Evolutionary conservation across 768 basidiomycete genomes (phyloP).

Genomic region (Pholiota molesta): DNA sequence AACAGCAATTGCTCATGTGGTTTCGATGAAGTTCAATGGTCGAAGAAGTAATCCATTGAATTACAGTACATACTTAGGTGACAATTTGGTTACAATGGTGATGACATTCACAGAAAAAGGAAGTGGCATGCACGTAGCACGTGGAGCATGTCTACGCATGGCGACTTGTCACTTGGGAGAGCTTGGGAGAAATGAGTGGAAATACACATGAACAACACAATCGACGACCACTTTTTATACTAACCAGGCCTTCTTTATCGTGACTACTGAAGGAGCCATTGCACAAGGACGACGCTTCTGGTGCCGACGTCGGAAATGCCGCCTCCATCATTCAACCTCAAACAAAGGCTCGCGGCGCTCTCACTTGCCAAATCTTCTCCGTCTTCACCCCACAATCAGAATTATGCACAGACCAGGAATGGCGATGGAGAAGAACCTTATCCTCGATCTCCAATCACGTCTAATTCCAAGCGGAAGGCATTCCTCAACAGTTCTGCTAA

Average conservation of each 20-base stretch:
- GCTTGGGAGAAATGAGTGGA: no score
- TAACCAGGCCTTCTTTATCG: background rate
- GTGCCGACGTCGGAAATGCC: conserved; percentile 16
- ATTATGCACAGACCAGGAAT: conserved; percentile 14
- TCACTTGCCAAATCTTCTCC: conserved; percentile 57
- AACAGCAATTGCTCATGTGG: no score
- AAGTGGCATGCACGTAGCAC: background rate
- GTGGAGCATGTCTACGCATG: background rate
- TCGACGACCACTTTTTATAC: background rate
- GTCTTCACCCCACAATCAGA: conserved; percentile 32
- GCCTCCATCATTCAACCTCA: conserved; percentile 46
- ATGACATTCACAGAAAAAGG: no score
- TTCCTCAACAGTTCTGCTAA: conserved; percentile 46
- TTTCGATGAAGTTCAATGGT: no score
- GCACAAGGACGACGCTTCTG: background rate
- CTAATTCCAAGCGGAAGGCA: conserved; percentile 25
- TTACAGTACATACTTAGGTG: no score
- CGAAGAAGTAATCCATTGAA: no score
- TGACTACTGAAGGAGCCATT: background rate
- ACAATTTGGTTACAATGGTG: no score
- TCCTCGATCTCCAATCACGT: conserved; percentile 18
- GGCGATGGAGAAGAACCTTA: conserved; percentile 14
- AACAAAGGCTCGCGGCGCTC: conserved; percentile 68
- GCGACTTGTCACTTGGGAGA: background rate
- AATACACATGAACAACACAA: no score